Base-by-base conservation (phyloP, 257 asterid species). In the Jaltomata sinuosa region DNA sequence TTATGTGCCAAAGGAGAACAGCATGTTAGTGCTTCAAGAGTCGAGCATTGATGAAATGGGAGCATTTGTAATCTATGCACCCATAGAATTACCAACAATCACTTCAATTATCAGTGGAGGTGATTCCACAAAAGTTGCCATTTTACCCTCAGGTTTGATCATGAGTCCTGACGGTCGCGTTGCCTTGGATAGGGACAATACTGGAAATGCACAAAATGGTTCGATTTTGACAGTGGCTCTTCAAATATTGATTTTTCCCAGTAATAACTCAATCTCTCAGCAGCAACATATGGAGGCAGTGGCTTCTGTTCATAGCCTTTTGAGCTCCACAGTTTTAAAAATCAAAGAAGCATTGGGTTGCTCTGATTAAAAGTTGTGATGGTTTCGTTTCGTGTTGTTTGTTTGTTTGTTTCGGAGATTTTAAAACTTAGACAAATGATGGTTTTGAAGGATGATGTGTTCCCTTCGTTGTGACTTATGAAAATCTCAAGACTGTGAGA, bases 1-100 rank as follows among this genome's bases (percentile, higher is more conserved):
- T 12, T 80, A 67, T 64, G 78, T 21, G 11, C 88, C 88, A 0
- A 87, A 85, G 42, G 98, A 91, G 84, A 89, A 34, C 86, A 86
- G 52, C 88, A 86, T 90, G 89, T 19, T 91, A 84, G 69, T 92
- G 84, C 85, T 94, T 86, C 94, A 95, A 89, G 99, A 95, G 85
- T 90, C 91, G 67, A 86, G 82, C 87, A 83, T 91, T 0, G 96
- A 93, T 85, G 15, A 65, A 10, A 81, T 89, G 0, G 95, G 94
- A 83, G 95, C 93, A 27, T 71, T 61, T 21, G 32, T 94, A 25
- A 84, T 94, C 71, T 92, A 94, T 61, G 90, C 93, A 4, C 93
- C 97, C 0, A 84, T 92, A 49, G 88, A 90, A 31, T 42, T 87
- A 52, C 47, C 84, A 38, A 47, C 85, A 4, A 45, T 94, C 36